These are phyloP conservation scores for Prinsepia uniflora DNA, from an alignment of 306 rosid species.

Conservation along the genomic window DNA sequence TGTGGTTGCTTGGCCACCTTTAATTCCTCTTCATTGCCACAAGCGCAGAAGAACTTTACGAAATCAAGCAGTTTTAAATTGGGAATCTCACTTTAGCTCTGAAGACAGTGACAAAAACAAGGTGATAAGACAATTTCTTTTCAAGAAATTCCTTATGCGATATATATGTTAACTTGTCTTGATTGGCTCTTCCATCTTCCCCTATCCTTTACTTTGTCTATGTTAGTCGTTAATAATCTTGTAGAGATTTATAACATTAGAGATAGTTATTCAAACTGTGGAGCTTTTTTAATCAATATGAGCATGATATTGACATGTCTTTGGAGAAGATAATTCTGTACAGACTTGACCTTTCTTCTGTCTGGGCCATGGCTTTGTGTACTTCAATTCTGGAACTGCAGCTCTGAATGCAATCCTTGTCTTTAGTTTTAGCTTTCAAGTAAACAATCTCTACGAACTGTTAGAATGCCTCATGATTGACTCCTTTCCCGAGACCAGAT, in stretches of 20 bases:
- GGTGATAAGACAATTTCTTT: conserved; percentile 15
- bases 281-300: not conserved
- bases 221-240: too few species aligned
- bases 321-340: not conserved
- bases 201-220: not conserved
- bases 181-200: not conserved
- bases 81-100: conserved; percentile 32
- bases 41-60: conserved; percentile 32
- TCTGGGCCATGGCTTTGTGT: not conserved
- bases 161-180: not conserved
- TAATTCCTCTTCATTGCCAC: conserved; percentile 13
- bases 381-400: not conserved
- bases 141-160: not conserved
- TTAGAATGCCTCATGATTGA: not conserved
- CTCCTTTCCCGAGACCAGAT: not conserved
- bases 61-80: conserved; percentile 35
- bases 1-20: conserved; percentile 9
- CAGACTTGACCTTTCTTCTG: not conserved
- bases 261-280: not conserved
- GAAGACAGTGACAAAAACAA: conserved; percentile 24
- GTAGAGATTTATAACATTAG: not conserved
- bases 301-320: not conserved
- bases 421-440: not conserved
- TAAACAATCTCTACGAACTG: not conserved
- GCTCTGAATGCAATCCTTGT: not conserved